Evolutionary conservation across 78 protist species (phyloP), one percentile per base, ranked within the genome.

Genomic region (Dictyostelium discoideum): DNA sequence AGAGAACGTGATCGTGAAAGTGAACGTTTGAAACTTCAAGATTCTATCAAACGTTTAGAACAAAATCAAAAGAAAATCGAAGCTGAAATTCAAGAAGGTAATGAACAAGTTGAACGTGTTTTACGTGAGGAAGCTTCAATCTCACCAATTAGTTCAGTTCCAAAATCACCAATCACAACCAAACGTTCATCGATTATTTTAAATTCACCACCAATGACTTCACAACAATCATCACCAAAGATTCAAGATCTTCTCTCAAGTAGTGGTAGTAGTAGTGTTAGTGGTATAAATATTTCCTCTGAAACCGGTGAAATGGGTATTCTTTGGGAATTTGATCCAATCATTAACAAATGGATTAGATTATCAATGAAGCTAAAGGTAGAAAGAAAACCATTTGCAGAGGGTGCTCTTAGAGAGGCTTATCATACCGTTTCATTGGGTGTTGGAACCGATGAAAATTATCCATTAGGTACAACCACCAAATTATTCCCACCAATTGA

Each of bases 51-150:
- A 24, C 44, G 63, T 40, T 39, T 90, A 8, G 95, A 90, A 82
- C 57, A 18, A 9, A 82, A 80, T 83, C 94, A 90, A 82, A 90
- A 90, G 95, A 90, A 82, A 83, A 83, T 90, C 6, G 95, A 80
- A 39, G 95, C 95, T 5, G 95, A 90, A 60, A 90, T 90, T 90
- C 87, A 85, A 39, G 95, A 90, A n/a, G 95, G 95, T 67, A 90
- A 90, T 50, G 95, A 90, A 82, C 95, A 90, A 54, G 95, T 90
- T 39, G 95, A 90, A 72, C 69, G 95, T 54, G 95, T 73, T n/a
- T 46, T 90, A 24, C n/a, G 95, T 29, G 95, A 90, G 11, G 95
- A 90, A 57, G 54, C 57, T 29, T 29, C 48, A 54, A 13, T 63
- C 5, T 54, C 85, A 11, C 84, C 92, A 32, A 84, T 84, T 13